A percentile compares a stretch with the other conserved stretches of the same genome.
Evolutionary conservation across 2,329 filamentous ascomycete species (phyloP).

Genomic region (Blumeriella jaapii): DNA sequence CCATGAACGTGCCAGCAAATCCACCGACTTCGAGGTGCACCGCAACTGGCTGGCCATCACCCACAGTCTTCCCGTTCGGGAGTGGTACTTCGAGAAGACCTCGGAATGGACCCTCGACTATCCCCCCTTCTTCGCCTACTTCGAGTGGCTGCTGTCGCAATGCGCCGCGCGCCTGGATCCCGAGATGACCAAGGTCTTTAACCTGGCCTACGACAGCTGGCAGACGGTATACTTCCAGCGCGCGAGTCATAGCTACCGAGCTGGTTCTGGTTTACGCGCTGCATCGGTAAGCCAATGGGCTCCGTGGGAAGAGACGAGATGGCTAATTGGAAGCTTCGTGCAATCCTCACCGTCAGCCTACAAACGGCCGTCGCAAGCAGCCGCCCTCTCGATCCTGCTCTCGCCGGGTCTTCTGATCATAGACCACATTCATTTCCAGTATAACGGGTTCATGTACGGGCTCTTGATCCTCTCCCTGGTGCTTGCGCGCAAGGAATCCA

Average conservation of each 20-base stretch:
- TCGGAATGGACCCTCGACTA: conserved; percentile 99
- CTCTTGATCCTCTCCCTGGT: conserved; percentile 79
- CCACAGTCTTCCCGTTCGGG: conserved; percentile 69
- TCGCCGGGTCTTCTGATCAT: conserved; percentile 93
- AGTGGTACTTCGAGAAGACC: conserved; percentile 96
- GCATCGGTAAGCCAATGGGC: conserved; percentile 43
- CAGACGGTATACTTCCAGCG: conserved; percentile 91
- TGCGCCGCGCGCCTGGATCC: conserved; percentile 66
- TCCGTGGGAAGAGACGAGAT: conserved; percentile 16
- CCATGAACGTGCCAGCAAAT: no score
- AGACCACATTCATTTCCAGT: conserved; percentile 98
- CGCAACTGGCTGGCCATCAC: conserved; percentile 98
- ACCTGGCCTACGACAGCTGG: conserved; percentile 82
- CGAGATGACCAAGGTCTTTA: conserved; percentile 69
- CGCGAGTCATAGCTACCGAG: conserved; percentile 75
- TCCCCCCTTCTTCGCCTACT: conserved; percentile 93
- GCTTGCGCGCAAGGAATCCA: conserved; percentile 63
- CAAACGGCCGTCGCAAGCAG: conserved; percentile 72
- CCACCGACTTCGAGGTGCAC: conserved; percentile 97
- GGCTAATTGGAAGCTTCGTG: conserved; percentile 47
- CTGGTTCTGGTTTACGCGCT: conserved; percentile 74
- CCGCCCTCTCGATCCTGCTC: conserved; percentile 77
- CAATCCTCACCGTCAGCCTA: conserved; percentile 52
- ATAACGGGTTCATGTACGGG: conserved; percentile 95
- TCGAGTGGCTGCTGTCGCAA: conserved; percentile 87